phyloP scores from a whole-genome alignment of 23 red algal genomes.

The Gracilariopsis chorda region DNA sequence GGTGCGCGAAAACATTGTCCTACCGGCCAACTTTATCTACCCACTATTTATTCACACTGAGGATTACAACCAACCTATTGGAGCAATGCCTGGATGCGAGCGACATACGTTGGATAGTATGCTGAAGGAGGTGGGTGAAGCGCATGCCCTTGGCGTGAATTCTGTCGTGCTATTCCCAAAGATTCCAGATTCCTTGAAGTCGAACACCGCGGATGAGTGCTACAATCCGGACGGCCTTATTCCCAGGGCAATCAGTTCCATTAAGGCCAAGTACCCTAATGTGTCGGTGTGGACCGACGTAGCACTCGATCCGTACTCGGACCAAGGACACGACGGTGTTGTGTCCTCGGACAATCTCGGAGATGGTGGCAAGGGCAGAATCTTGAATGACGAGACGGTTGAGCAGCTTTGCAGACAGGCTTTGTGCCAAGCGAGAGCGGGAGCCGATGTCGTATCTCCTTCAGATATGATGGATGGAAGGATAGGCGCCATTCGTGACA shows the following conservation, averaged over 20 bases:
- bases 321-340: constrained; percentile 97
- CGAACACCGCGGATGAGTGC: constrained; percentile 91
- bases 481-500: constrained; percentile 93
- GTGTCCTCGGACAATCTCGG: constrained; percentile 76
- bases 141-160: constrained; percentile 59
- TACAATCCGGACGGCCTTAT: constrained; percentile 91
- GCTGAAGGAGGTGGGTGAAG: constrained; percentile 76
- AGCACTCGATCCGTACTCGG: constrained; percentile 95
- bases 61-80: constrained; percentile 76
- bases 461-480: constrained; percentile 99
- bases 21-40: constrained; percentile 93
- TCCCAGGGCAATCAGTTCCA: constrained; percentile 38
- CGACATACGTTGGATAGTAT: constrained; percentile 52
- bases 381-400: constrained; percentile 96
- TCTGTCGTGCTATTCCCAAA: constrained; percentile 97
- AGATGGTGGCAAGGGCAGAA: constrained; percentile 75
- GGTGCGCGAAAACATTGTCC: constrained; percentile 79
- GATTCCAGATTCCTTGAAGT: constrained; percentile 86
- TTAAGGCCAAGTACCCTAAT: constrained; percentile 80
- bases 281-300: constrained; percentile 98
- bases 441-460: constrained; percentile 94
- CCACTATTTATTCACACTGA: constrained; percentile 94
- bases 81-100: constrained; percentile 91
- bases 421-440: constrained; percentile 90
- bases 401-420: constrained; percentile 96